Conservation (phyloP, 2,329 filamentous ascomycete species). For the Colletotrichum brevisporum region DNA sequence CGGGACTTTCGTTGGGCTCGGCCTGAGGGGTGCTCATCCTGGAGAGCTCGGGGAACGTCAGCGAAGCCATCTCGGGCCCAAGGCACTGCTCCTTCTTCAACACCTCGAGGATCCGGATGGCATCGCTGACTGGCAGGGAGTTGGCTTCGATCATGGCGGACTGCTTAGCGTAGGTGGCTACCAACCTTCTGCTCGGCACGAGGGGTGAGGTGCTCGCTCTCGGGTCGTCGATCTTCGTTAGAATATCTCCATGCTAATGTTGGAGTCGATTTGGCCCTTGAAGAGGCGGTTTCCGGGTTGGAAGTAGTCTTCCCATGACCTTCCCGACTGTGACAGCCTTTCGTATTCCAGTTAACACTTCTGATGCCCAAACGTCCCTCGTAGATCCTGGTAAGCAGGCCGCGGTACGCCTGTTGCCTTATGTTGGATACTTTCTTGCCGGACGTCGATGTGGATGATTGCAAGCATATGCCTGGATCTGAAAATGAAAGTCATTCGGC, state of each 20-base stretch:
- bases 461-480: neutral
- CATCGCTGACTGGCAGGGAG: constrained; percentile 31
- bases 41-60: constrained; percentile 23
- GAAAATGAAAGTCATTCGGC: no score
- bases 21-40: neutral
- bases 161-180: constrained; percentile 43
- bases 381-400: constrained; percentile 33
- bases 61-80: constrained; percentile 17
- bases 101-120: constrained; percentile 33
- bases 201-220: constrained; percentile 17
- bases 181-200: constrained; percentile 30
- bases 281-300: constrained; percentile 36
- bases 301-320: constrained; percentile 44
- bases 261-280: constrained; percentile 24
- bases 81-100: constrained; percentile 15
- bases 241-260: neutral
- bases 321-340: constrained; percentile 41
- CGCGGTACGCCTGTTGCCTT: constrained; percentile 19
- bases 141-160: constrained; percentile 45
- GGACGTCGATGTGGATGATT: neutral
- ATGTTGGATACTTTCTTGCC: neutral
- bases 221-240: constrained; percentile 34
- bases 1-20: neutral
- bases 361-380: constrained; percentile 19
- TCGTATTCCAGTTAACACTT: constrained; percentile 40